A percentile compares a stretch with the other conserved stretches of the same genome.
phyloP scores from a whole-genome alignment of 2,329 filamentous ascomycete species.

The Magnaporthales sp. region DNA sequence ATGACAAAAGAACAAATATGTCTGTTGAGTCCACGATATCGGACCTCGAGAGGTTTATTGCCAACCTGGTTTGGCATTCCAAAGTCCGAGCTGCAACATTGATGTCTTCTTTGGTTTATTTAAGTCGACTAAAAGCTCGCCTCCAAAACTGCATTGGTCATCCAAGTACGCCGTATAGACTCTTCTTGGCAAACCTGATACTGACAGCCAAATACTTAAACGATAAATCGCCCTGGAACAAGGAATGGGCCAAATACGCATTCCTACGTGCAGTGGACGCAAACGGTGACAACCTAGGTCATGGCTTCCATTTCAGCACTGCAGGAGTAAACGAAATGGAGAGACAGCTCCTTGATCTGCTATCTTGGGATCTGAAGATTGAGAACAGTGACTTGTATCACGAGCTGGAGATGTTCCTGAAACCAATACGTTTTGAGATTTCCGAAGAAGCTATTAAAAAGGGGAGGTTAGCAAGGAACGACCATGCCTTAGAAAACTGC shows the following conservation, averaged over 20 bases:
- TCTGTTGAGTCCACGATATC: constrained; percentile 42
- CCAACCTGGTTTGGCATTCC: constrained; percentile 79
- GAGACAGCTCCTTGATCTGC: constrained; percentile 89
- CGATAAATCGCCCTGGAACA: no score
- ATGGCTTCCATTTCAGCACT: constrained; percentile 79
- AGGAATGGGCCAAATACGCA: constrained; percentile 96
- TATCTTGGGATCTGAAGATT: constrained; percentile 91
- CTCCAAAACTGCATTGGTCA: constrained; percentile 93
- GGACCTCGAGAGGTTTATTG: constrained; percentile 83
- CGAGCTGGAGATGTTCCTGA: no score
- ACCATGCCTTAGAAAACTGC: no score
- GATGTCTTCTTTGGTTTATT: constrained; percentile 94
- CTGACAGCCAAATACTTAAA: constrained; percentile 87
- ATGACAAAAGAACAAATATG: no score
- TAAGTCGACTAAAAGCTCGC: constrained; percentile 71
- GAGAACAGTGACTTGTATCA: constrained; percentile 75
- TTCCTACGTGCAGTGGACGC: constrained; percentile 48
- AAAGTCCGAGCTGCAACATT: constrained; percentile 96
- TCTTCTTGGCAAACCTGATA: constrained; percentile 86
- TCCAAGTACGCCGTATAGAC: constrained; percentile 92
- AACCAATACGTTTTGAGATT: constrained; percentile 83
- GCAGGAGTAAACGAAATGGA: constrained; percentile 99
- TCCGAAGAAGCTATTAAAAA: constrained; percentile 30
- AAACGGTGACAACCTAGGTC: constrained; percentile 15
- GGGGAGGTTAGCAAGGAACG: no score